These are phyloP conservation scores for Podospora pseudopauciseta DNA, from an alignment of 495 filamentous ascomycete species.

Conservation along the genomic window DNA sequence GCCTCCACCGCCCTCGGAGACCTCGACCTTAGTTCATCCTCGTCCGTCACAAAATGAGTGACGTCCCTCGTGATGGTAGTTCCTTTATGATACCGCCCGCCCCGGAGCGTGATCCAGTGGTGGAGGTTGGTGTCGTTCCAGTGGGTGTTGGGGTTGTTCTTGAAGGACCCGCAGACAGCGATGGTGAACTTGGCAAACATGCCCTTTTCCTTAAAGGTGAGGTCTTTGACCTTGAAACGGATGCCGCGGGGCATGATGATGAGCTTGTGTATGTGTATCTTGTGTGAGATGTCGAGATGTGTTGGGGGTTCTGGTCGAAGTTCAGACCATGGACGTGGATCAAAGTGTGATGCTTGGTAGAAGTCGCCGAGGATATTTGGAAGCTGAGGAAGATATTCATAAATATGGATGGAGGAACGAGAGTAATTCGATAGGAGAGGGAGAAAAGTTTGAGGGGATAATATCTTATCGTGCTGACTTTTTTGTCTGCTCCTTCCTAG, in stretches of 20 bases:
- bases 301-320: too few species aligned
- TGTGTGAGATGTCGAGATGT: too few species aligned
- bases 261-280: not conserved
- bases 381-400: too few species aligned
- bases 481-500: too few species aligned
- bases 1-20: not conserved
- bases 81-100: not conserved
- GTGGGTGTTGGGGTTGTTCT: not conserved
- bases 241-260: not conserved
- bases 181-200: slow-evolving; percentile 4
- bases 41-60: not conserved
- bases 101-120: slow-evolving; percentile 6
- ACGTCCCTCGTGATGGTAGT: not conserved
- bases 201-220: not conserved
- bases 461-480: too few species aligned
- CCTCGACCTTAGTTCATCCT: not conserved
- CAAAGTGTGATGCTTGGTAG: too few species aligned
- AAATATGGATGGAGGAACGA: too few species aligned
- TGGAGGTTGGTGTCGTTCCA: slow-evolving; percentile 8
- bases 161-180: not conserved
- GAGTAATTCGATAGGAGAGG: too few species aligned
- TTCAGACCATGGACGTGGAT: too few species aligned
- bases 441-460: too few species aligned
- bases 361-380: too few species aligned
- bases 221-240: not conserved